Conservation (phyloP, 1,284 basidiomycete genomes). For the Phellopilus nigrolimitatus region DNA sequence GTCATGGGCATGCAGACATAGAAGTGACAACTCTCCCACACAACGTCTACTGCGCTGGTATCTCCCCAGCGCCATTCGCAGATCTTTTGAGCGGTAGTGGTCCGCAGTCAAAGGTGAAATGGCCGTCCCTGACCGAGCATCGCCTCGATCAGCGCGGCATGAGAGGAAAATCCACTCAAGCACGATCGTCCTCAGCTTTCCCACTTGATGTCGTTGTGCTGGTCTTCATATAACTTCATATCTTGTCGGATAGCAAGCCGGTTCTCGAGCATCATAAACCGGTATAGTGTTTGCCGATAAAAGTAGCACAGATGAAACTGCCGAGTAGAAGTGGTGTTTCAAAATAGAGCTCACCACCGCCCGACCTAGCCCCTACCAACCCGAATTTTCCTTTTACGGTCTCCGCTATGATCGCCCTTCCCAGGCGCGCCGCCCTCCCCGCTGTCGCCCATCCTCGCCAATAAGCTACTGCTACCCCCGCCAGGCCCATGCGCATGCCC, state of each 20-base stretch:
- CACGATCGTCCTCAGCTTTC: neutral
- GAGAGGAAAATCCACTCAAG: neutral
- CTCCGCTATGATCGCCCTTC: conserved; percentile 1
- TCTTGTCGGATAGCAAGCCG: too few relatives aligned
- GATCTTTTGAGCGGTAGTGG: neutral
- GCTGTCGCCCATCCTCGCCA: conserved; percentile 5
- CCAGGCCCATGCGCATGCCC: neutral
- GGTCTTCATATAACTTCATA: too few relatives aligned
- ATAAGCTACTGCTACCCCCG: conserved; percentile 2
- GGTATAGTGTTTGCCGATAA: too few relatives aligned
- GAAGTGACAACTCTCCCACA: conserved; percentile 10
- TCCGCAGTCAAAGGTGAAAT: conserved; percentile 9
- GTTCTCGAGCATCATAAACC: too few relatives aligned
- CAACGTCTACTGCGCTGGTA: conserved; percentile 9
- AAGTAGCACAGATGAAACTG: too few relatives aligned
- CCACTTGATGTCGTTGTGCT: too few relatives aligned
- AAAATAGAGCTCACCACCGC: neutral
- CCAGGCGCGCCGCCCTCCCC: neutral
- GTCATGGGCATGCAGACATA: neutral
- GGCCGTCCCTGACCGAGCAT: neutral
- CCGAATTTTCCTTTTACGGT: conserved; percentile 7
- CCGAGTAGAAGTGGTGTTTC: neutral
- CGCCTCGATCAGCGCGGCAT: conserved; percentile 5
- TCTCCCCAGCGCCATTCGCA: neutral
- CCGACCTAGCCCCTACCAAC: neutral